Conservation (phyloP, 164 flowering plant species). For the Echeveria elegans region DNA sequence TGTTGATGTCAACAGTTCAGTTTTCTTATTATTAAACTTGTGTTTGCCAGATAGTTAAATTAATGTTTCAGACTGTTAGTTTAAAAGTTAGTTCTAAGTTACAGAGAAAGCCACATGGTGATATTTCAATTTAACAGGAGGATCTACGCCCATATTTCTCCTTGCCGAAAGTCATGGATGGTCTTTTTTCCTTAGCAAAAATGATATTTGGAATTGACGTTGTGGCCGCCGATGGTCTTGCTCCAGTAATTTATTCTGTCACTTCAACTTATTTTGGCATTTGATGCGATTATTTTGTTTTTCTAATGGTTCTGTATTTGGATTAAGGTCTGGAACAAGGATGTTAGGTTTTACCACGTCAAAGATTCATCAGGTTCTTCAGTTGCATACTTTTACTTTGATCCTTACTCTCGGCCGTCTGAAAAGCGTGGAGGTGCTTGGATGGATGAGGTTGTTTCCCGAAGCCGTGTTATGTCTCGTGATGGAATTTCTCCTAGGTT, state of each 20-base stretch:
- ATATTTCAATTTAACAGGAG: conserved; percentile 45
- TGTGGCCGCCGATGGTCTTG: conserved; percentile 87
- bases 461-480: conserved; percentile 70
- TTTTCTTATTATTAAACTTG: not conserved
- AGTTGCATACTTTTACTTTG: conserved; percentile 91
- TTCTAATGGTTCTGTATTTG: not conserved
- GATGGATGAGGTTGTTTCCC: conserved; percentile 92
- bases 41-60: not conserved
- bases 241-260: conserved; percentile 50
- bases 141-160: conserved; percentile 92
- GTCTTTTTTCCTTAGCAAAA: conserved; percentile 82
- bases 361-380: conserved; percentile 71
- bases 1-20: not conserved
- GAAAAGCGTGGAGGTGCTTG: conserved; percentile 97
- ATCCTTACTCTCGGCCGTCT: conserved; percentile 95
- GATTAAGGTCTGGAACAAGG: conserved; percentile 79
- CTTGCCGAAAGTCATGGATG: conserved; percentile 94
- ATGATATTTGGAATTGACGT: conserved; percentile 69
- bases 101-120: not conserved
- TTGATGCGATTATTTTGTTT: not conserved
- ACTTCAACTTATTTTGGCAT: not conserved
- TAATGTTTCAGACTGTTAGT: not conserved
- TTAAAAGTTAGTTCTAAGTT: not conserved
- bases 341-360: conserved; percentile 73
- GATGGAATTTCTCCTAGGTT: conserved; percentile 65